Evolutionary conservation across 805 yeast genomes (phyloP).

Genomic region (Cyberlindnera amylophila): DNA sequence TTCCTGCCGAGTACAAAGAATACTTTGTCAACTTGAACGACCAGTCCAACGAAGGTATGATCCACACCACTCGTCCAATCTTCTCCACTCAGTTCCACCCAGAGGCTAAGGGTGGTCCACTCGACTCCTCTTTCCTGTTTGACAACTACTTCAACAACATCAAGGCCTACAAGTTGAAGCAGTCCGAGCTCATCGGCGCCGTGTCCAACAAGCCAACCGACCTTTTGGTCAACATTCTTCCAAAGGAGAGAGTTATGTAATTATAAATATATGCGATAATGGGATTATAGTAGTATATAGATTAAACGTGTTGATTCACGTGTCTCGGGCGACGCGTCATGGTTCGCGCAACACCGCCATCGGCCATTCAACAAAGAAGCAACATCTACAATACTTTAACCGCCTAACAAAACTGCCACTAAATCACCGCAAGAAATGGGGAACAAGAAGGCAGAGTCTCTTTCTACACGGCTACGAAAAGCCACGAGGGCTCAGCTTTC

Average conservation of each 20-base stretch:
- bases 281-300: no score
- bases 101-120: conserved; percentile 98
- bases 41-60: conserved; percentile 97
- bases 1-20: conserved; percentile 75
- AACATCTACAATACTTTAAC: no score
- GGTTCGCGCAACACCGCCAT: no score
- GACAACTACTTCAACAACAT: conserved; percentile 83
- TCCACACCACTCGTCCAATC: conserved; percentile 79
- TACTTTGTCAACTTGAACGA: conserved; percentile 93
- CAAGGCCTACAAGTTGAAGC: conserved; percentile 46
- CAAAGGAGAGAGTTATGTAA: conserved; percentile 54
- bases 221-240: conserved; percentile 57
- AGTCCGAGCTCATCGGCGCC: conserved; percentile 39
- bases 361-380: no score
- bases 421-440: no score
- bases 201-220: conserved; percentile 39
- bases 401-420: no score
- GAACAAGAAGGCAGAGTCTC: conserved; percentile 10
- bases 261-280: background rate
- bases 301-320: no score
- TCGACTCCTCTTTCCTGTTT: conserved; percentile 85
- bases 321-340: background rate
- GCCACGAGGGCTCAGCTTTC: conserved; percentile 37
- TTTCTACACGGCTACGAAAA: conserved; percentile 19
- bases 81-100: conserved; percentile 99